These are phyloP conservation scores for Jamesozyma gamospora DNA, from an alignment of 805 yeast genomes.

Conservation along the genomic window DNA sequence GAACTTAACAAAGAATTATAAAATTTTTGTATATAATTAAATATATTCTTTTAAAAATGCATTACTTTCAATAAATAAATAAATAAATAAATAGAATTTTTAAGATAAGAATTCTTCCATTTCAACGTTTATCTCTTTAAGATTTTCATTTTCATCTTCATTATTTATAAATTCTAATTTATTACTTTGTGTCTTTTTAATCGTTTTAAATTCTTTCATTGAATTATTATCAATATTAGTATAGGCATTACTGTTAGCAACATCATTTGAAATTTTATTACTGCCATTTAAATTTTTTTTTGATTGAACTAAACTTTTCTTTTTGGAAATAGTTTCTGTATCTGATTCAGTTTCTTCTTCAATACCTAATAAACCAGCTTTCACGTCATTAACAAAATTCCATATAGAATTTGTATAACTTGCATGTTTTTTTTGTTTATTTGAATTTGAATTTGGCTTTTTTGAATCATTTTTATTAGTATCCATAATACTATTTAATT, in stretches of 20 bases:
- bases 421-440: background rate
- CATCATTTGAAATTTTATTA: too few species aligned
- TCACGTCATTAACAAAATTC: conserved; percentile 44
- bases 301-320: too few species aligned
- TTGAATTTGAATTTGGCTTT: background rate
- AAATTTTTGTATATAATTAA: too few species aligned
- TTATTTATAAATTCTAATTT: conserved; percentile 10
- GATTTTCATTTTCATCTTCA: conserved; percentile 1
- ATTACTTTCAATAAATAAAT: background rate
- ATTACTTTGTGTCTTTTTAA: conserved; percentile 4
- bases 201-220: conserved; percentile 11
- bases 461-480: background rate
- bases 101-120: conserved; percentile 4
- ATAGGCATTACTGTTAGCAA: background rate
- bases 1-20: conserved; percentile 11
- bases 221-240: background rate
- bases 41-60: background rate
- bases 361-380: conserved; percentile 32
- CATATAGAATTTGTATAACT: conserved; percentile 31
- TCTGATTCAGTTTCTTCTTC: conserved; percentile 20
- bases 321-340: too few species aligned
- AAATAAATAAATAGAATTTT: background rate
- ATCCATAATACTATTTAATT: too few species aligned
- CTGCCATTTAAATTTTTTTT: too few species aligned
- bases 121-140: conserved; percentile 4